Percentiles rank a stretch among this genome's conserved stretches.
phyloP scores from a whole-genome alignment of 78 protist genomes.

The Carpediemonas membranifera region DNA sequence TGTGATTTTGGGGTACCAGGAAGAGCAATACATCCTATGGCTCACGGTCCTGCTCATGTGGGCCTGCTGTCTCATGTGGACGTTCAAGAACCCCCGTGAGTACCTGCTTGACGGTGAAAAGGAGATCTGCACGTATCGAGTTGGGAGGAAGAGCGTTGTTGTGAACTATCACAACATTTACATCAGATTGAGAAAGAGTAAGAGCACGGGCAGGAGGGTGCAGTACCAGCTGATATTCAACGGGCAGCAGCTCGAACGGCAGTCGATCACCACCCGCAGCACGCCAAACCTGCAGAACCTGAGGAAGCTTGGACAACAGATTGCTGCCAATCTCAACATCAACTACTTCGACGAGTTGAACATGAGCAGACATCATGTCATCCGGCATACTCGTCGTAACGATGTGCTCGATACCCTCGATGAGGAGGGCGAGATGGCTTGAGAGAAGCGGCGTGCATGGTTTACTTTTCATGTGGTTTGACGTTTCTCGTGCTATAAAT shows the following conservation, averaged over 20 bases:
- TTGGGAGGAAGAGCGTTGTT: not conserved
- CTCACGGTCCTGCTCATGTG: no score
- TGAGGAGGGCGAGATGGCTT: no score
- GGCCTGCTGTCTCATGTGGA: no score
- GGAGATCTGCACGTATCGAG: not conserved
- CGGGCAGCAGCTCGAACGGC: not conserved
- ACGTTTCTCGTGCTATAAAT: no score
- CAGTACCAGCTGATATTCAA: not conserved
- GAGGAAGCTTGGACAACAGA: not conserved
- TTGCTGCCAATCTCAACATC: not conserved
- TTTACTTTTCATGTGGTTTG: no score
- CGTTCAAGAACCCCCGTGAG: not conserved
- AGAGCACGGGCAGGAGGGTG: not conserved
- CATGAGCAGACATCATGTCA: not conserved
- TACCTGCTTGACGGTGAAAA: not conserved
- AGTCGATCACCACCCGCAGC: not conserved
- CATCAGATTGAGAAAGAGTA: not conserved
- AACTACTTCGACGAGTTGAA: constrained; percentile 13
- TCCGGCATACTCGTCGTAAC: no score
- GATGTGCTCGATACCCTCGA: no score
- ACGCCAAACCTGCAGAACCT: not conserved
- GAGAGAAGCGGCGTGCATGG: no score
- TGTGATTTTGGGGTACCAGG: no score
- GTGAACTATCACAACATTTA: constrained; percentile 4
- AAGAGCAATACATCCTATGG: no score